Base-by-base conservation (phyloP, 1,139 yeast genomes). In the Tardiomyces depauwii region DNA sequence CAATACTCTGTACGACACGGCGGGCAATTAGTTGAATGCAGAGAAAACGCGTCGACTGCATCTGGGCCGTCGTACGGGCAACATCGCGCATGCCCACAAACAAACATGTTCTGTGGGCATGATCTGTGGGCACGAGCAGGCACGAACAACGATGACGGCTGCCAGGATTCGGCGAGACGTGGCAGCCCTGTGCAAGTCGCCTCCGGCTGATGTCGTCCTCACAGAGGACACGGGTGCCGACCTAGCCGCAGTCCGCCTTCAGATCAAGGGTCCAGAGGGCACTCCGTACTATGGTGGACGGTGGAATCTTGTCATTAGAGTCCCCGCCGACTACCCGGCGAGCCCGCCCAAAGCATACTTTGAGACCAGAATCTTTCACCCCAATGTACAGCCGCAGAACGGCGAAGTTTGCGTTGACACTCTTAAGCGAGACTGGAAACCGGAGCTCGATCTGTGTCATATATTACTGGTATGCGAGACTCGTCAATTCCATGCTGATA, bases 271-370 rank as follows among this genome's bases (percentile, higher is more conserved):
- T 0, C 98, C 98, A 5, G 95, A 95, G 28, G 96, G 89, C 12
- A 87, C 97, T 1, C 96, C 97, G 16, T 91, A 89, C 61, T 86
- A 85, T 56, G 89, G 89, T 16, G 98, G 98, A 1, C 69, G 74
- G 47, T 91, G 87, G 62, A 76, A 78, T 49, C 83, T 91, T 32
- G 95, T 91, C 63, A 89, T 91, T 60, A 78, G 77, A 56, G 86
- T 91, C 43, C 97, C 98, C 28, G 51, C 51, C n/a, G 59, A 55
- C 50, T 55, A 68, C 50, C 98, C 98, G 1, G 88, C 91, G 70
- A 89, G 86, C 73, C 95, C 95, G 48, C 95, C 95, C 58, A 85
- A 85, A 76, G 86, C 86, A 53, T 64, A 57, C 44, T 86, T 86
- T 55, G 47, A 56, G 23, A 62, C 71, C 23, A 73, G 72, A 11